Evolutionary conservation across 352 stramenopile species (phyloP), one percentile per base, ranked within the genome.

Genomic region (Phytophthora kernoviae): DNA sequence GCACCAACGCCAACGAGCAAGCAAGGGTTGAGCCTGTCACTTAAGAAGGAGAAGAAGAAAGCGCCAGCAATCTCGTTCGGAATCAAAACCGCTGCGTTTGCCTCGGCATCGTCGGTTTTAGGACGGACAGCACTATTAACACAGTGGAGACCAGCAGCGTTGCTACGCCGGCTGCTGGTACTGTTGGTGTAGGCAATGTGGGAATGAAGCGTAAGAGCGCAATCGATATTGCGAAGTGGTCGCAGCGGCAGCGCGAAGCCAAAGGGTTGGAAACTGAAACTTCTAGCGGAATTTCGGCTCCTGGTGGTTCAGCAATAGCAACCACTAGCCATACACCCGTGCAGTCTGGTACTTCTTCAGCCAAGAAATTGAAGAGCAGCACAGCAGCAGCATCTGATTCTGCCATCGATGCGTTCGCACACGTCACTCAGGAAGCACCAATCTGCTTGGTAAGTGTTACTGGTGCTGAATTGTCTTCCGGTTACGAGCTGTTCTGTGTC

Each of bases 191-290:
- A n/a, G 26, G 24, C 20, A 56, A 43, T 48, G 33, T 77, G 40
- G 73, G 77, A 18, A 51, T 85, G 30, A 91, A 91, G 51, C 82
- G 84, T 42, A 94, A 92, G 52, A 89, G 72, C 49, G 81, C 80
- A n/a, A 47, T 77, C 17, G 79, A 95, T 54, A 95, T 93, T 36
- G 87, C 84, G 7, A 93, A 92, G 58, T 95, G 84, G 87, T 92
- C 84, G 1, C 84, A 89, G 30, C 65, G 78, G 4, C 81, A 91
- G 40, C 57, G 58, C 8, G 63, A 66, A 10, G 39, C 65, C 9
- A 65, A 68, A 40, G 24, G 41, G 8, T 24, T 70, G 17, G 30
- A 65, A 11, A 17, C 40, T 12, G 37, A 54, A n/a, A 26, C 30
- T 15, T 46, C 41, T 15, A 52, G 5, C 43, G 18, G 18, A 44